Evolutionary conservation across 768 basidiomycete genomes (phyloP), one percentile per base, ranked within the genome.

Genomic region (Panaeolus cyanescens): DNA sequence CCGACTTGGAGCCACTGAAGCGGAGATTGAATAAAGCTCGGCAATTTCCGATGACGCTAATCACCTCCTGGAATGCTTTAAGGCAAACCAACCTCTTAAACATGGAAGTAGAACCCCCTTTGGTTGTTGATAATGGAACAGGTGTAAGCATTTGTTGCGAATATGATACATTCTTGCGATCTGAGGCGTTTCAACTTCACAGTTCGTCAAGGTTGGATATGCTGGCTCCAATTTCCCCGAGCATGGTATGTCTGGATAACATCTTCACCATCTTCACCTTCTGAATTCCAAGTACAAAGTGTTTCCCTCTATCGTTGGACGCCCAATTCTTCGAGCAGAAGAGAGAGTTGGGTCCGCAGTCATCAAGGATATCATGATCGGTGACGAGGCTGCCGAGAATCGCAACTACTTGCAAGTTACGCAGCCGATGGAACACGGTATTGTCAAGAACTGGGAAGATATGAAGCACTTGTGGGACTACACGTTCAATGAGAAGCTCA

Each of bases 391-490:
- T 25, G 93, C 93, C 13, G 85, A 89, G 75, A 90, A 94, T 75
- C 90, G 97, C 54, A 96, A 93, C 72, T 98, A 92, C 79, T 88
- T 99, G 37, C 96, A 99, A 77, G 84, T 99, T 33, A 93, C 95
- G 0, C 97, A 99, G 70, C 97, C 97, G 1, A 95, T 99, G 93
- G 97, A 99, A 73, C 97, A 99, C 74, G 97, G 97, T 39, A 98
- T 99, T 77, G 90, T 99, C 53, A 90, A 91, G 68, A 98, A 99
- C 77, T 99, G 97, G 97, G 93, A 95, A 72, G 97, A 99, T 76
- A 99, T 99, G 97, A 90, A 90, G 71, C 86, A 94, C 69, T 83
- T 99, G 17, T 99, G 97, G 97, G 89, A 99, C 74, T 99, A 98
- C 76, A 99, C 97, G 0, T 99, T 99, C 73, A 80, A 93, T 67